phyloP scores from a whole-genome alignment of 208 protist species.

The Entamoeba moshkovskii region DNA sequence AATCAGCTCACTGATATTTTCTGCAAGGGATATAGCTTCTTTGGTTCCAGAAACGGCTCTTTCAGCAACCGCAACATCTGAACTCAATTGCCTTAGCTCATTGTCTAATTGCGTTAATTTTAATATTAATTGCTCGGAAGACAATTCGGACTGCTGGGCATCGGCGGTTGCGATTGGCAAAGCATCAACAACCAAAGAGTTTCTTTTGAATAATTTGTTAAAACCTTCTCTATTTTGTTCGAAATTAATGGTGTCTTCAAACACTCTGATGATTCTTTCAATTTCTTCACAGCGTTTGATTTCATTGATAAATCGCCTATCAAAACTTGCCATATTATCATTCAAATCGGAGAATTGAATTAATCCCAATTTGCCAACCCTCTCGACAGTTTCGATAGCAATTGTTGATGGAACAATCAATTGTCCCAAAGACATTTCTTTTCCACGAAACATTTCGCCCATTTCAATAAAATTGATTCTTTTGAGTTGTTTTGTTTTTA shows the following conservation, averaged over 20 bases:
- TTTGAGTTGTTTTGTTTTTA: no score
- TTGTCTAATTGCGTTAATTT: not conserved
- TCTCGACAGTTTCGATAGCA: not conserved
- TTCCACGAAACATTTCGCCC: not conserved
- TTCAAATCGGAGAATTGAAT: constrained; percentile 3
- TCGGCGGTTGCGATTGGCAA: not conserved
- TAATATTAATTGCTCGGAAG: not conserved
- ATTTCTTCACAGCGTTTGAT: constrained; percentile 7
- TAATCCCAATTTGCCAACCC: not conserved
- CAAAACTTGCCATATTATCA: not conserved
- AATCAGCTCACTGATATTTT: not conserved
- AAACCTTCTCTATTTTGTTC: not conserved
- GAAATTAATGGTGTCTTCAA: not conserved
- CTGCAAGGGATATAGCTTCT: not conserved
- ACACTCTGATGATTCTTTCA: not conserved
- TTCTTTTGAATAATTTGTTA: not conserved
- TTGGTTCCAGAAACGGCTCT: not conserved
- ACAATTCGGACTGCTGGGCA: not conserved
- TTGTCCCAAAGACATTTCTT: not conserved
- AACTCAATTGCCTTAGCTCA: not conserved
- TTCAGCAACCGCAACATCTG: not conserved
- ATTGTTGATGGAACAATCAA: not conserved
- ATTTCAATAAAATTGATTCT: not conserved
- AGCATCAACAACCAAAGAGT: not conserved
- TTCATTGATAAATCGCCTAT: not conserved